Conservation (phyloP, 78 protist genomes). For the Trichosphaerium sp. region DNA sequence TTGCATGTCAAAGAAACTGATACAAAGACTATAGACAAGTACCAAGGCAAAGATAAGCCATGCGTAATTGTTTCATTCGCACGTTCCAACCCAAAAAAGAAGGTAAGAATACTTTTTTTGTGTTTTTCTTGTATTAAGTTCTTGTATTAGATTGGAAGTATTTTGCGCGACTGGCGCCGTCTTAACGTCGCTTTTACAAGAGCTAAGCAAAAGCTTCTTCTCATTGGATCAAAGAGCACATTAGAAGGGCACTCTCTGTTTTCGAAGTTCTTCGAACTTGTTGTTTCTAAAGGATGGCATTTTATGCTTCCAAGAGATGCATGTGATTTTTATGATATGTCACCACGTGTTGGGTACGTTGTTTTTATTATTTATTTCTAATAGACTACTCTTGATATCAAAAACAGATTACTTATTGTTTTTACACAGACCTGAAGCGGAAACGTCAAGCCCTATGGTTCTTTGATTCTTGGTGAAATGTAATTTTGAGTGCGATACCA, state of each 20-base stretch:
- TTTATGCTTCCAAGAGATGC: too few relatives aligned
- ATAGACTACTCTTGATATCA: too few relatives aligned
- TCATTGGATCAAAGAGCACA: constrained; percentile 48
- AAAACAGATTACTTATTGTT: too few relatives aligned
- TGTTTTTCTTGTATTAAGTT: not conserved
- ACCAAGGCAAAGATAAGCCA: constrained; percentile 83
- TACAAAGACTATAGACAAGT: constrained; percentile 69
- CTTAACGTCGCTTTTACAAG: constrained; percentile 81
- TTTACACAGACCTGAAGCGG: too few relatives aligned
- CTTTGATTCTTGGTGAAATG: too few relatives aligned
- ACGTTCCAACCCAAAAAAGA: constrained; percentile 12
- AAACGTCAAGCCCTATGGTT: too few relatives aligned
- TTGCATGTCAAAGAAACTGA: not conserved
- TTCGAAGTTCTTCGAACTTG: not conserved
- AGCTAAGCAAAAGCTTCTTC: constrained; percentile 63
- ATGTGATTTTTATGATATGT: too few relatives aligned
- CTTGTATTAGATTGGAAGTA: constrained; percentile 59
- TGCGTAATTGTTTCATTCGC: constrained; percentile 58
- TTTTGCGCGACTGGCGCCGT: constrained; percentile 71
- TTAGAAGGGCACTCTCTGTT: not conserved
- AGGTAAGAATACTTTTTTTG: not conserved
- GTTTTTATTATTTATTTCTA: too few relatives aligned
- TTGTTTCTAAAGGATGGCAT: not conserved
- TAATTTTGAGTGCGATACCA: too few relatives aligned
- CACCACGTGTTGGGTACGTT: too few relatives aligned